Evolutionary conservation across 305 asterid genomes (phyloP), one percentile per base, ranked within the genome.

Genomic region (Ilex paraguariensis): DNA sequence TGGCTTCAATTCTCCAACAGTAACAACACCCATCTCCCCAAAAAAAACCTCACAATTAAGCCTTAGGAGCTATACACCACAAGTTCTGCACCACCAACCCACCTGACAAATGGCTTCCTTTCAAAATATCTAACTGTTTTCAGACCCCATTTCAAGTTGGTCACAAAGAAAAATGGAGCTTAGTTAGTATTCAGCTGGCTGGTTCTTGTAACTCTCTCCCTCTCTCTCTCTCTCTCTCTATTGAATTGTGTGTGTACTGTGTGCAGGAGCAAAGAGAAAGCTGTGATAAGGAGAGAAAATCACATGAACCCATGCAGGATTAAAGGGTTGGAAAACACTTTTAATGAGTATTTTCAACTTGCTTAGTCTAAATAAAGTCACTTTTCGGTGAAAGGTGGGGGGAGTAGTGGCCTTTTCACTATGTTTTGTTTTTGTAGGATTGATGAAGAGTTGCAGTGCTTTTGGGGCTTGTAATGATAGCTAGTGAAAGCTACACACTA

Each of bases 321-420:
- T 60, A 73, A 64, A 70, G 78, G 31, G 62, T 63, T 60, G 75
- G 65, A 64, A 65, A 61, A n/a, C 62, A 54, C 56, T 46, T 62
- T 56, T 13, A 57, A 54, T 36, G 61, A 57, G 57, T 75, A 58
- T 16, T 48, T 57, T 60, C 48, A 31, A n/a, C n/a, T 52, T 56
- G 55, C 33, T 70, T 51, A 52, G 62, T 21, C 31, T 45, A 77
- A 85, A 30, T 44, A 77, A 85, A 78, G 81, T 74, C 80, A 66
- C 89, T 88, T 88, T 85, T 80, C 86, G 94, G 96, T 88, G 89
- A 85, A 87, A 83, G 79, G 82, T 80, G 70, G 64, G 54, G 75
- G 36, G 31, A 68, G 54, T 60, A 56, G 59, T 45, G 72, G 70
- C 80, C 65, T 76, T 79, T 16, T 28, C 42, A 45, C 62, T 55